Evolutionary conservation across 495 filamentous ascomycete species (phyloP).

Genomic region (Podospora tetraspora): DNA sequence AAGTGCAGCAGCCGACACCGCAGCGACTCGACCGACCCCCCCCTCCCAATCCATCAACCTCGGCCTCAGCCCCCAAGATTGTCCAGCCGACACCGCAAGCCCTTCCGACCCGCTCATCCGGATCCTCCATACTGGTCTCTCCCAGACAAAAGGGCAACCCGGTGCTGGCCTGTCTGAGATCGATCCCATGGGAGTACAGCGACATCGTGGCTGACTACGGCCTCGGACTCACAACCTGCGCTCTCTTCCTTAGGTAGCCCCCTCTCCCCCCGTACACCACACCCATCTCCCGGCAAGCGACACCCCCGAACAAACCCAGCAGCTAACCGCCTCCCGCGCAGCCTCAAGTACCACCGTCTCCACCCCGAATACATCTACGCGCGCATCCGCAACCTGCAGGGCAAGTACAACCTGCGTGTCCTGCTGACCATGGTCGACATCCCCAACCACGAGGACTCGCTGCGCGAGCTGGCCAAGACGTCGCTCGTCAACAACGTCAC

Average conservation of each 20-base stretch:
- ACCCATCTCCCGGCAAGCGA: not conserved
- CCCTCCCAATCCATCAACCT: constrained; percentile 21
- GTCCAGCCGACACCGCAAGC: constrained; percentile 85
- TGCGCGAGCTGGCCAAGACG: constrained; percentile 83
- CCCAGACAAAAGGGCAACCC: constrained; percentile 89
- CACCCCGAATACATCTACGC: constrained; percentile 98
- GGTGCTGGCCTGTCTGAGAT: constrained; percentile 72
- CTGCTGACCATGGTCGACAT: constrained; percentile 92
- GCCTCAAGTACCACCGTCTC: constrained; percentile 92
- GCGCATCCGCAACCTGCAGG: constrained; percentile 71
- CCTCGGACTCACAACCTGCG: constrained; percentile 81
- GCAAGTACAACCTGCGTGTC: constrained; percentile 78
- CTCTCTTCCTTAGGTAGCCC: constrained; percentile 62
- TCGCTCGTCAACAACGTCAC: constrained; percentile 83
- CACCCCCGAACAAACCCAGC: not conserved
- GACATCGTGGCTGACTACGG: constrained; percentile 93
- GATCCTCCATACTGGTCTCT: constrained; percentile 80
- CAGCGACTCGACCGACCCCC: constrained; percentile 42
- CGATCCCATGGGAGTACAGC: constrained; percentile 92
- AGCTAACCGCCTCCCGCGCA: constrained; percentile 24
- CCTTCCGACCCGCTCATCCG: constrained; percentile 58
- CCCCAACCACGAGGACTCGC: constrained; percentile 66
- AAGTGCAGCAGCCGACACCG: constrained; percentile 38
- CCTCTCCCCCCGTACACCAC: not conserved
- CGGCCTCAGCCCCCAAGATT: constrained; percentile 46